phyloP scores from a whole-genome alignment of 306 rosid species.

The Betula pendula region DNA sequence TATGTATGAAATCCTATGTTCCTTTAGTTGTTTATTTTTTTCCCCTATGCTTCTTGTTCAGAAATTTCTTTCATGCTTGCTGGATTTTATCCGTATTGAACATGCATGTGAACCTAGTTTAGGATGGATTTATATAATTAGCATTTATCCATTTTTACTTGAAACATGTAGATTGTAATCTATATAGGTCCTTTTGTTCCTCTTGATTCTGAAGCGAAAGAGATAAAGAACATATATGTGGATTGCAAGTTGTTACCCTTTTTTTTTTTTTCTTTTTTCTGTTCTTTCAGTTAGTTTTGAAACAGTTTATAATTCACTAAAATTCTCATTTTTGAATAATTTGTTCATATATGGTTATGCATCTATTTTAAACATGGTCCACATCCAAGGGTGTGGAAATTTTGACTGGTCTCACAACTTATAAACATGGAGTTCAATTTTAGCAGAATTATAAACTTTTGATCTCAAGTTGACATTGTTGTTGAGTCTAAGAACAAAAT shows the following conservation, averaged over 20 bases:
- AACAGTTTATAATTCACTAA: neutral
- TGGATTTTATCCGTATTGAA: constrained; percentile 18
- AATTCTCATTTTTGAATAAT: neutral
- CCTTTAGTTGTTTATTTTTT: neutral
- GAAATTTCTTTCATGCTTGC: neutral
- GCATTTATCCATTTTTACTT: no score
- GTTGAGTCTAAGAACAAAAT: neutral
- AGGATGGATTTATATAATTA: no score
- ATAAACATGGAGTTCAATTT: neutral
- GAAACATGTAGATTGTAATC: no score
- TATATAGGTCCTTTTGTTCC: no score
- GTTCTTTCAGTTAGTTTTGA: neutral
- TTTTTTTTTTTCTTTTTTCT: neutral
- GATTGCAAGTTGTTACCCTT: constrained; percentile 65
- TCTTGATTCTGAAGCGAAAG: constrained; percentile 76
- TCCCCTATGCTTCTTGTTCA: neutral
- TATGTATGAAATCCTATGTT: neutral
- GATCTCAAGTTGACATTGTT: neutral
- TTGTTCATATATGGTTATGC: neutral
- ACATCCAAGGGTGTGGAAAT: neutral
- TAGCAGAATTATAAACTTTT: neutral
- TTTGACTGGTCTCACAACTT: constrained; percentile 1
- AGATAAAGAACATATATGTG: constrained; percentile 82
- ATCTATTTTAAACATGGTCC: neutral
- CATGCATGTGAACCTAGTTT: constrained; percentile 6